Evolutionary conservation across 306 rosid genomes (phyloP).

Genomic region (Chamaecrista fasciculata): DNA sequence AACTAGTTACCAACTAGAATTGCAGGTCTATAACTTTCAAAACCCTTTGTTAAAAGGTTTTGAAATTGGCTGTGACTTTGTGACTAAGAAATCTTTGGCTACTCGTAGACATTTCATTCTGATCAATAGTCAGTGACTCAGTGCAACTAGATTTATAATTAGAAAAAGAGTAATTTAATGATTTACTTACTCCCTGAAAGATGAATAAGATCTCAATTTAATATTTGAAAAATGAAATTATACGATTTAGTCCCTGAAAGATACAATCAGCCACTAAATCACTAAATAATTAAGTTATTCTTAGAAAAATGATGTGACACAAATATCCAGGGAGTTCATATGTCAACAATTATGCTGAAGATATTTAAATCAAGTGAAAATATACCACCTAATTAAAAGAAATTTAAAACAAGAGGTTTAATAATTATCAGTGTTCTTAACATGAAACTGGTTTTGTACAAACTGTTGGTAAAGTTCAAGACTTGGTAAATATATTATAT

Average conservation of each 20-base stretch:
- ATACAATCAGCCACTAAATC: no score
- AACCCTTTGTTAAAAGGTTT: background rate
- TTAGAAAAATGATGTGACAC: background rate
- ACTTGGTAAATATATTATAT: background rate
- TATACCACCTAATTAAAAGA: no score
- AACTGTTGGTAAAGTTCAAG: background rate
- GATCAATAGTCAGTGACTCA: background rate
- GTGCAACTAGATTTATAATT: background rate
- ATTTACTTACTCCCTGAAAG: no score
- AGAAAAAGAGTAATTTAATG: no score
- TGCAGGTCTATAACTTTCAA: background rate
- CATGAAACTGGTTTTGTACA: background rate
- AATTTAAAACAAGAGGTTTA: background rate
- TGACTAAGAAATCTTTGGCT: background rate
- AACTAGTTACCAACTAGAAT: constrained; percentile 4
- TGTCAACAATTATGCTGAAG: background rate
- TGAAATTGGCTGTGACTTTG: background rate
- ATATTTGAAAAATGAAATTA: no score
- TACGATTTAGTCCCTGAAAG: no score
- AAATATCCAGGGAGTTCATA: background rate
- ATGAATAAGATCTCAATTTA: no score
- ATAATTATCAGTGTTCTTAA: background rate
- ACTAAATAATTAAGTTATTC: no score
- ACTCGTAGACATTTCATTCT: background rate
- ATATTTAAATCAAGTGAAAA: background rate